Base-by-base conservation (phyloP, 495 filamentous ascomycete genomes). In the Viridothelium virens region DNA sequence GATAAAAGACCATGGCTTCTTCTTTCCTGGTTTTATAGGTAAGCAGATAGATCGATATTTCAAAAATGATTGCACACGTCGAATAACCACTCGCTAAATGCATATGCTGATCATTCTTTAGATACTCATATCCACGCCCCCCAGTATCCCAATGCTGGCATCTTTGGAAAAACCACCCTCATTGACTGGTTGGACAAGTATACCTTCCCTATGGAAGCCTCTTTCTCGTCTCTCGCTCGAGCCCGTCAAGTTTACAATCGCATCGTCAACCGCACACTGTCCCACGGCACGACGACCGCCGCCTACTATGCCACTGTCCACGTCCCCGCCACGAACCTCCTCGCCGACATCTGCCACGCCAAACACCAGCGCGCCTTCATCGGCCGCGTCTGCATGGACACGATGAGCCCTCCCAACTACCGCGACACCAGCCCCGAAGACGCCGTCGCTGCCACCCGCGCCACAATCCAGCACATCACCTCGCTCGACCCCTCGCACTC, bases 11-110 rank as follows among this genome's bases (percentile, higher is more conserved):
- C 61, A 72, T 70, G 79, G 79, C 65, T 97, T 96, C 76, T 96
- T 93, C 79, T 96, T 97, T 71, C 93, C 93, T 0, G 93, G 93
- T 14, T 96, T 97, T 74, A 87, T 97, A 56, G 91, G 90, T 92
- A 70, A 50, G 79, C 14, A 39, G 56, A 44, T 33, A n/a, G 11
- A 25, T 14, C 37, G 31, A 65, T 10, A 65, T n/a, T 34, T 5
- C 38, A 11, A 63, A 1, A 64, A 39, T 61, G 18, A 9, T 18
- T 48, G 36, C 31, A 46, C 31, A 12, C 25, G 39, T 59, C 48
- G 33, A 56, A 38, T 33, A 31, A 62, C 6, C 7, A 63, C 66
- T 59, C 14, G 41, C 41, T 56, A 38, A 34, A 62, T 10, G 33
- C 36, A 12, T 66, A 33, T 6, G 34, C 11, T 67, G 48, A 63